Percentiles rank a stretch among this genome's conserved stretches.
phyloP scores from a whole-genome alignment of 2,329 filamentous ascomycete species.

The Simplicillium aogashimaense region DNA sequence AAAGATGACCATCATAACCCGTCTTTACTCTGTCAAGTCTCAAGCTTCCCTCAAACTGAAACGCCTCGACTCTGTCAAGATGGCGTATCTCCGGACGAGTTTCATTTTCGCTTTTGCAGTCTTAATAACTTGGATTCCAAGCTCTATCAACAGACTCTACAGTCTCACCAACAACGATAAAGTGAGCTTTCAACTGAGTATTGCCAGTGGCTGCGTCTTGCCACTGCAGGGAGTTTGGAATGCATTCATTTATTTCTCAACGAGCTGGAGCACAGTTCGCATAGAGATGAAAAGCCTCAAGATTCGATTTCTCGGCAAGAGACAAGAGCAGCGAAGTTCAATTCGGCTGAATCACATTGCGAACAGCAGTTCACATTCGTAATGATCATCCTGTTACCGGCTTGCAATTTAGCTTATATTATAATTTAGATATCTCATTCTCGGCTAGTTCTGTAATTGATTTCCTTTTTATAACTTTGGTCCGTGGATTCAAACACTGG shows the following conservation, averaged over 20 bases:
- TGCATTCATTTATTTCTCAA: conserved; percentile 62
- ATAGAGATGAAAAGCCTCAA: conserved; percentile 14
- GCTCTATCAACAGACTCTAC: conserved; percentile 65
- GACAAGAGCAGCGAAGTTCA: background rate
- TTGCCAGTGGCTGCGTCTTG: conserved; percentile 60
- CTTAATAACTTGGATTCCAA: conserved; percentile 52
- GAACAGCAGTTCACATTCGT: background rate
- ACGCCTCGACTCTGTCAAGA: conserved; percentile 42
- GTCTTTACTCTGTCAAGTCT: conserved; percentile 14
- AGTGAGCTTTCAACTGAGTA: conserved; percentile 53
- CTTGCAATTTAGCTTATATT: no score
- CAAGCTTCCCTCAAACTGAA: conserved; percentile 21
- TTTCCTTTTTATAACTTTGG: no score
- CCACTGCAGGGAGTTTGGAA: conserved; percentile 78
- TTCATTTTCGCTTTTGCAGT: conserved; percentile 52
- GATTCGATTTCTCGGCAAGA: conserved; percentile 7
- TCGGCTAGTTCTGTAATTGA: no score
- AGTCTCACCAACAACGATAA: conserved; percentile 41
- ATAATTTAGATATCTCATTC: no score
- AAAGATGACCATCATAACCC: conserved; percentile 9
- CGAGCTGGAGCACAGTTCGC: conserved; percentile 36
- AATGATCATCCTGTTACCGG: background rate
- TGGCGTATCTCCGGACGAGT: conserved; percentile 49
- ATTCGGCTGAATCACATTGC: no score
- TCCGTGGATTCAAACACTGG: conserved; percentile 4